Conservation (phyloP, 2,329 filamentous ascomycete species). For the Alternaria sp. region DNA sequence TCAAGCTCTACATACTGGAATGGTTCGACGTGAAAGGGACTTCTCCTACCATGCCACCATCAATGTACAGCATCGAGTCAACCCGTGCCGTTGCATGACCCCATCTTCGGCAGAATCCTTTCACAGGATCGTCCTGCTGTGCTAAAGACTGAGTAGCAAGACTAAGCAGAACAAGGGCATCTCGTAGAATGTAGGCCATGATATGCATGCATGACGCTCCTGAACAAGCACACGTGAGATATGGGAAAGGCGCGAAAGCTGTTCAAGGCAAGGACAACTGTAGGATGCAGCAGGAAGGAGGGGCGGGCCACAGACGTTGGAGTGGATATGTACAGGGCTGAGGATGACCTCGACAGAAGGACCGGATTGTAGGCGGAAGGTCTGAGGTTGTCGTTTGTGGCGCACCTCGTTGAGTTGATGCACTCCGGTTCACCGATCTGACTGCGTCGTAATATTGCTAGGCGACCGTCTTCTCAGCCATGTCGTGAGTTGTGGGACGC, state of each 20-base stretch:
- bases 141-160: constrained; percentile 36
- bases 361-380: constrained; percentile 27
- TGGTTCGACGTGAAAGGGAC: constrained; percentile 54
- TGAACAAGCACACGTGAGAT: constrained; percentile 25
- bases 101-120: constrained; percentile 59
- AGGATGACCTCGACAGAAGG: constrained; percentile 27
- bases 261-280: constrained; percentile 20
- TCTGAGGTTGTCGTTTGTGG: constrained; percentile 33
- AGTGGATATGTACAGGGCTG: constrained; percentile 41
- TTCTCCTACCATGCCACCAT: constrained; percentile 54
- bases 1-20: constrained; percentile 60
- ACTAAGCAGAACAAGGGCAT: constrained; percentile 38
- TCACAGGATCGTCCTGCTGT: constrained; percentile 62
- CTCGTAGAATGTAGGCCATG: constrained; percentile 44
- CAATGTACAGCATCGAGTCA: constrained; percentile 68
- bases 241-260: constrained; percentile 20
- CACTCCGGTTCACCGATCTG: constrained; percentile 34
- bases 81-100: constrained; percentile 70
- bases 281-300: constrained; percentile 14
- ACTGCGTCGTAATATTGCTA: constrained; percentile 31
- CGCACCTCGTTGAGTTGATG: constrained; percentile 24
- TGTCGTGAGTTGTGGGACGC: constrained; percentile 36
- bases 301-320: constrained; percentile 23
- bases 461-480: constrained; percentile 35
- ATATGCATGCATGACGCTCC: constrained; percentile 37